These are phyloP conservation scores for Kwoniella newhampshirensis DNA, from an alignment of 768 basidiomycete genomes.

Conservation along the genomic window DNA sequence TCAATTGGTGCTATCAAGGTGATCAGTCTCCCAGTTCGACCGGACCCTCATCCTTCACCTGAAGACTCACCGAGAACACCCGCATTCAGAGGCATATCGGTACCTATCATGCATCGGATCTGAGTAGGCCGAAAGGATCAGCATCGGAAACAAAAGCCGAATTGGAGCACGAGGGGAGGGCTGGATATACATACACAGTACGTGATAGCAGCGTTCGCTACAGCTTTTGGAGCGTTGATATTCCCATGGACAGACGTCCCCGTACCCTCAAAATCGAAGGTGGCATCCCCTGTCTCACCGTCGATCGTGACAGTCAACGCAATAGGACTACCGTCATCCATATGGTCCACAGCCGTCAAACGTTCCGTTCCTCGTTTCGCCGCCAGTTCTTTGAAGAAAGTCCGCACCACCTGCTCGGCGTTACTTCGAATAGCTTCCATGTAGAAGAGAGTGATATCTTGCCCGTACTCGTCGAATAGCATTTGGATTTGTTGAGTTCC, in stretches of 20 bases:
- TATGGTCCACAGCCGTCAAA: constrained; percentile 68
- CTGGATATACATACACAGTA: constrained; percentile 28
- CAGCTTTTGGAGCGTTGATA: constrained; percentile 42
- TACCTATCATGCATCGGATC: constrained; percentile 23
- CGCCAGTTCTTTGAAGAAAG: constrained; percentile 72
- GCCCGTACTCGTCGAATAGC: constrained; percentile 80
- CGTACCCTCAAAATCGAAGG: constrained; percentile 70
- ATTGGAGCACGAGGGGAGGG: too few species aligned
- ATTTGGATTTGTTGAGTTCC: constrained; percentile 81
- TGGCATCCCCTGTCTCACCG: constrained; percentile 69
- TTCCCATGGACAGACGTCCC: constrained; percentile 26
- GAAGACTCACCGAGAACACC: constrained; percentile 31
- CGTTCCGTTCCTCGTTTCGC: constrained; percentile 60
- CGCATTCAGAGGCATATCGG: constrained; percentile 45
- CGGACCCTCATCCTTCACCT: too few species aligned
- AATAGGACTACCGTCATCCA: constrained; percentile 53
- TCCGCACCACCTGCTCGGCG: constrained; percentile 81
- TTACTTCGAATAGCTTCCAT: constrained; percentile 78
- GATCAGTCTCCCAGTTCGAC: too few species aligned
- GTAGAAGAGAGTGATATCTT: constrained; percentile 85
- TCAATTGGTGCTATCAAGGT: too few species aligned
- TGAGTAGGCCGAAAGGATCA: too few species aligned
- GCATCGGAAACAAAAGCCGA: too few species aligned
- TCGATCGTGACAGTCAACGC: constrained; percentile 72
- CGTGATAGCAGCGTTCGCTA: constrained; percentile 45